Base-by-base conservation (phyloP, 352 stramenopile species). In the Elongisporangium senticosum region DNA sequence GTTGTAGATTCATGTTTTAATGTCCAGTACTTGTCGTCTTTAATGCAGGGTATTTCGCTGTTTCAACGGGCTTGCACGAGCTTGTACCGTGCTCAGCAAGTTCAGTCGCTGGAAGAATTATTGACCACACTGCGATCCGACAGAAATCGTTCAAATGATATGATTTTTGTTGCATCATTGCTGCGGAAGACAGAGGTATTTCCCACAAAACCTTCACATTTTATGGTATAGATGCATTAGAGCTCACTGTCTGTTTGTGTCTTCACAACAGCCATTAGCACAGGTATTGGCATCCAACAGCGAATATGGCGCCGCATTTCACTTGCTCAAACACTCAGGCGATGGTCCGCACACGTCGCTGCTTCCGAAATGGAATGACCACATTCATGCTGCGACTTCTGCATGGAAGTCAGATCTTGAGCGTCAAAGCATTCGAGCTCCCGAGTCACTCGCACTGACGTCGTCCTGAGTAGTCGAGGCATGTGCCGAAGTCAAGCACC, bases 11-110 rank as follows among this genome's bases (percentile, higher is more conserved):
- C 33, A 49, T 23, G 7, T 11, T 57, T 7, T 14, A 22, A 24
- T 39, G 6, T 28, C 21, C n/a, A 19, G 10, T 2, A 23, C 10
- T 6, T 17, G 19, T 20, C 7, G 1, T 43, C 8, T 23, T 17
- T 26, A n/a, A 37, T 37, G 5, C 23, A 92, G 83, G 83, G 83
- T 0, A 59, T 71, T 0, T 89, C 83, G 15, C 55, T 84, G 1
- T 78, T 89, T 22, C 83, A 93, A 51, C 74, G 71, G 0, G 74
- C 63, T 5, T 89, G 75, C 28, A 72, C 75, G 4, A 62, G 67
- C 19, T 55, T 93, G 4, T 51, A 68, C 53, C 74, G 77, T n/a
- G 65, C 60, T 0, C 65, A 64, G 26, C 70, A 69, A 24, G 49
- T 63, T 0, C 15, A 64, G 7, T 17, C 39, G 4, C 67, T 88